phyloP scores from a whole-genome alignment of 75 land plant species.

The Adiantum capillusveneris region DNA sequence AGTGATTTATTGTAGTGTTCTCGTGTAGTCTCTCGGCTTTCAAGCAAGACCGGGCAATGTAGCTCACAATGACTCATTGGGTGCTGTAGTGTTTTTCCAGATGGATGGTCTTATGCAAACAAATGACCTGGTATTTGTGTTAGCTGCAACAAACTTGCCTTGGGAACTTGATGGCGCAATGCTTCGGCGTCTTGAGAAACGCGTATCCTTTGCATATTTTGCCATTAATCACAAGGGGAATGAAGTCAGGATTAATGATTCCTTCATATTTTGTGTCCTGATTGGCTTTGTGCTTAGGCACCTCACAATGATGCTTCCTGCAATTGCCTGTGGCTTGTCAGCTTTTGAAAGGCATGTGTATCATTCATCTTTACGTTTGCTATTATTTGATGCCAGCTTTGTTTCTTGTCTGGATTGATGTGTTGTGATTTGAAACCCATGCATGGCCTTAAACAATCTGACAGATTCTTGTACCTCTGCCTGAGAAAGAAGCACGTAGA shows the following conservation, averaged over 20 bases:
- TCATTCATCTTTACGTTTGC: no score
- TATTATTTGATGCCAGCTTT: no score
- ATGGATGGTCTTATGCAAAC: slow-evolving; percentile 90
- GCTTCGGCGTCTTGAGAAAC: slow-evolving; percentile 95
- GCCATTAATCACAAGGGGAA: no score
- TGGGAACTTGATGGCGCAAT: slow-evolving; percentile 98
- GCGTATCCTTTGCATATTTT: slow-evolving; percentile 50
- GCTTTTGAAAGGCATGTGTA: no score
- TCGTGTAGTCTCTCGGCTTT: no score
- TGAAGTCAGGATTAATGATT: not conserved
- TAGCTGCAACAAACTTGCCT: slow-evolving; percentile 96
- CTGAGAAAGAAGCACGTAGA: slow-evolving; percentile 87
- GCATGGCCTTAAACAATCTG: slow-evolving; percentile 6
- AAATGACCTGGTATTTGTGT: slow-evolving; percentile 88
- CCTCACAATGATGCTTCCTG: no score
- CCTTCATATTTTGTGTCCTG: not conserved
- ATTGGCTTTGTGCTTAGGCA: not conserved
- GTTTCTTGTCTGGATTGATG: no score
- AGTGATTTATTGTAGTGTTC: no score
- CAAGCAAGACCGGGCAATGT: no score
- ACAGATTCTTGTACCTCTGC: slow-evolving; percentile 92
- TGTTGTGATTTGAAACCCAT: no score
- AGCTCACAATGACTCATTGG: no score
- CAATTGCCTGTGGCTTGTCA: no score
- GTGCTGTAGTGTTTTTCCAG: slow-evolving; percentile 25